phyloP scores from a whole-genome alignment of 257 asterid species.

The Coffea eugenioides region DNA sequence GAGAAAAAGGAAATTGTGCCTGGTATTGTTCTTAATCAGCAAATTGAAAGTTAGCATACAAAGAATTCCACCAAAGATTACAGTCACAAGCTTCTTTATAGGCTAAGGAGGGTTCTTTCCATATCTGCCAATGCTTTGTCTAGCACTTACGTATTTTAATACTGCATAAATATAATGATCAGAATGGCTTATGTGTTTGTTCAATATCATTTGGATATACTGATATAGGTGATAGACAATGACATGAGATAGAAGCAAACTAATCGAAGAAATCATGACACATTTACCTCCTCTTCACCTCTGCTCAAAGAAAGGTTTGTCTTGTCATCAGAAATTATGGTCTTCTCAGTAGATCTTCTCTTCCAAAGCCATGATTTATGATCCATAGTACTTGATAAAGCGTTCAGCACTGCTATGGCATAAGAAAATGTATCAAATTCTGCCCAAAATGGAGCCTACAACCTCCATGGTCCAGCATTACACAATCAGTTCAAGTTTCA shows the following conservation, averaged over 20 bases:
- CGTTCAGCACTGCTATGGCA: background rate
- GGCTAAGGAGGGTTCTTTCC: background rate
- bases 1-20: background rate
- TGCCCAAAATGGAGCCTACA: background rate
- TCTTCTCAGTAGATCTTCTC: conserved; percentile 68
- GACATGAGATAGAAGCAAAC: background rate
- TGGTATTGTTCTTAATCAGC: background rate
- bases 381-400: conserved; percentile 46
- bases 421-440: background rate
- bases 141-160: background rate
- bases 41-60: background rate
- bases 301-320: conserved; percentile 40
- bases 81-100: background rate
- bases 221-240: background rate
- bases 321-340: conserved; percentile 49
- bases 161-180: background rate
- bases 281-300: conserved; percentile 52
- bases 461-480: background rate
- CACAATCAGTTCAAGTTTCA: background rate
- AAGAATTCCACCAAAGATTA: background rate
- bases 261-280: conserved; percentile 24
- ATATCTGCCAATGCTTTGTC: background rate
- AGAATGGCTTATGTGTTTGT: background rate
- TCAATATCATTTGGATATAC: background rate
- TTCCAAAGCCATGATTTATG: conserved; percentile 87